Percentiles rank a stretch among this genome's conserved stretches.
Conservation (phyloP, 2,329 filamentous ascomycete species). For the Penicillium sp. region DNA sequence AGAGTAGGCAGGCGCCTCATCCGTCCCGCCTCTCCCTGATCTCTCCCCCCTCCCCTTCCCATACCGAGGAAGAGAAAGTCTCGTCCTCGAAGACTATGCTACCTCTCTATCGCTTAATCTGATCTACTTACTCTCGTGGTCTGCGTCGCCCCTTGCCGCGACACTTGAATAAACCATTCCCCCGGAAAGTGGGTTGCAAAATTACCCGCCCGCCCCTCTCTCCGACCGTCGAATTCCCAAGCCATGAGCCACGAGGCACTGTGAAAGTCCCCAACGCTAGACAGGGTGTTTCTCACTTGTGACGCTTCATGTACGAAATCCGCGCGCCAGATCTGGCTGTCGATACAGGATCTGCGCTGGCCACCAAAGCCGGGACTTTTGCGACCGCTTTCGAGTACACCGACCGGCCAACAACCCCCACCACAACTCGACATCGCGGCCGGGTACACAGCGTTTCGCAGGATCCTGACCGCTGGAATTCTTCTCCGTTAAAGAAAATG, state of each 20-base stretch:
- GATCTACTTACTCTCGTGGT: constrained; percentile 5
- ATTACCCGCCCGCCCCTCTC: constrained; percentile 15
- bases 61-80: neutral
- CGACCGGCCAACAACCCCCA: constrained; percentile 34
- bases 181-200: constrained; percentile 18
- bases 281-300: neutral
- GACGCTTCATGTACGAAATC: constrained; percentile 35
- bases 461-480: constrained; percentile 17
- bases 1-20: constrained; percentile 21
- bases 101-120: neutral
- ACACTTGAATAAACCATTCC: constrained; percentile 1
- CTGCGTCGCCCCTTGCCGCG: constrained; percentile 3
- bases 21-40: constrained; percentile 14
- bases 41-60: constrained; percentile 7
- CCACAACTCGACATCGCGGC: constrained; percentile 29
- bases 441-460: constrained; percentile 33
- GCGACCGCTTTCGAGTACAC: constrained; percentile 46
- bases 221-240: constrained; percentile 14
- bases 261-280: constrained; percentile 9
- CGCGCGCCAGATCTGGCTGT: constrained; percentile 33
- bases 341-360: constrained; percentile 33
- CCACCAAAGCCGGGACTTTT: constrained; percentile 38
- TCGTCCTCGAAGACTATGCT: neutral
- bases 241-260: constrained; percentile 22
- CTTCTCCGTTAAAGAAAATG: constrained; percentile 32